Evolutionary conservation across 768 basidiomycete species (phyloP), one percentile per base, ranked within the genome.

Genomic region (Mycena indigotica): DNA sequence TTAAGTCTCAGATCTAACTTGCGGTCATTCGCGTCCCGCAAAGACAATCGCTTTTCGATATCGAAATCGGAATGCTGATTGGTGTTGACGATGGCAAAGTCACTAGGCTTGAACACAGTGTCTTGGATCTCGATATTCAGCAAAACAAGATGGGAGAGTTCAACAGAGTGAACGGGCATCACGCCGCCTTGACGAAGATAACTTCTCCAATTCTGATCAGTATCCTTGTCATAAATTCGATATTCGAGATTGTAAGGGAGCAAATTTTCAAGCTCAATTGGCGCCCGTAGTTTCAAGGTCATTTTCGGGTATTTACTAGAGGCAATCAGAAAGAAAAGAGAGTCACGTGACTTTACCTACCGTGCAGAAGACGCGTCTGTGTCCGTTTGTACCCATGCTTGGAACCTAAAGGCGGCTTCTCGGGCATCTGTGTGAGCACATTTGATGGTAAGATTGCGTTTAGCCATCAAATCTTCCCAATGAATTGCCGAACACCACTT

Each of bases 11-110:
- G 77, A 63, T 90, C 83, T 52, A 98, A 74, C 69, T 91, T 94
- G 48, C 89, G 81, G 52, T 86, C 88, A 35, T 78, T 76, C 52
- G 81, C 73, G 71, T 98, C 97, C 3, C 85, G 81, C 45, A 98
- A 72, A 5, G 80, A 81, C 48, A 98, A 72, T 30, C 76, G 81
- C 51, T 79, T 83, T 71, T 95, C 97, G 53, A 85, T 80, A 58
- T 89, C 90, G 62, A 94, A 93, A 72, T 95, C 95, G 3, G 94
- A 90, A 53, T 92, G 85, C 26, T 86, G 87, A 68, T 97, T 94
- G 16, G 92, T 93, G 67, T 94, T 98, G 74, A 99, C 95, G 72
- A 99, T 98, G 2, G 94, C 89, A 65, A 97, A 99, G 57, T 98
- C 95, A 69, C 95, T 96, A 16, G 93, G 89, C 66, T 89, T 90